Base-by-base conservation (phyloP, 208 protist genomes). In the Acanthamoeba culbertsoni region DNA sequence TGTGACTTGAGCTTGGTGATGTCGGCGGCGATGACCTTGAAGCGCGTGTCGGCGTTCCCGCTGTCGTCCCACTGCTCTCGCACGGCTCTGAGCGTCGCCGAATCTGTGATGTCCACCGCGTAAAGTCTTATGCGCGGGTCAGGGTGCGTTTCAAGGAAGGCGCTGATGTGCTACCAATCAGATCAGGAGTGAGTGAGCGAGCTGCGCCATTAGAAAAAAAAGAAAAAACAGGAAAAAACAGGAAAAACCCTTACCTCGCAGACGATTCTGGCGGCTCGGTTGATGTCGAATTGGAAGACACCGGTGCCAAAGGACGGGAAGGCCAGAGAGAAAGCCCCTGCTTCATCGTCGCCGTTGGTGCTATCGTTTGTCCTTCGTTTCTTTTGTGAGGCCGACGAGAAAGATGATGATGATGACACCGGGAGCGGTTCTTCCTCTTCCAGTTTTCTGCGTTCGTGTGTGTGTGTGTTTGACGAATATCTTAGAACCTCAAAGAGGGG, bases 301-400 rank as follows among this genome's bases (percentile, higher is more conserved):
- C 51, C 51, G 48, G 77, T 88, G n/a, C 77, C 51, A 40, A 88
- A 63, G 33, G 77, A 88, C 31, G 77, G 77, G 28, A 88, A 63
- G n/a, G 77, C 77, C n/a, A 88, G 31, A 4, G n/a, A 23, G 33
- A 88, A 37, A 3, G 77, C 48, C 2, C 48, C 77, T 20, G 20
- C 48, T 10, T 73, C 62, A 10, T 73, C 62, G 28, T 73, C 62
- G 28, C 28, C 33, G 28, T 73, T 37, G 48, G 8, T 18, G 48
- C 18, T 55, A 26, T 10, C 16, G 28, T 53, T 7, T 37, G 35
- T 7, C 37, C 4, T 82, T 20, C n/a, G n/a, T 40, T 46, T 53
- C 40, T 45, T 77, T 28, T 77, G 65, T n/a, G n/a, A n/a, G n/a
- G n/a, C n/a, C n/a, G n/a, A n/a, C n/a, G n/a, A n/a, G n/a, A n/a